phyloP scores from a whole-genome alignment of 129 eudicot species.

The Deinandra increscens region DNA sequence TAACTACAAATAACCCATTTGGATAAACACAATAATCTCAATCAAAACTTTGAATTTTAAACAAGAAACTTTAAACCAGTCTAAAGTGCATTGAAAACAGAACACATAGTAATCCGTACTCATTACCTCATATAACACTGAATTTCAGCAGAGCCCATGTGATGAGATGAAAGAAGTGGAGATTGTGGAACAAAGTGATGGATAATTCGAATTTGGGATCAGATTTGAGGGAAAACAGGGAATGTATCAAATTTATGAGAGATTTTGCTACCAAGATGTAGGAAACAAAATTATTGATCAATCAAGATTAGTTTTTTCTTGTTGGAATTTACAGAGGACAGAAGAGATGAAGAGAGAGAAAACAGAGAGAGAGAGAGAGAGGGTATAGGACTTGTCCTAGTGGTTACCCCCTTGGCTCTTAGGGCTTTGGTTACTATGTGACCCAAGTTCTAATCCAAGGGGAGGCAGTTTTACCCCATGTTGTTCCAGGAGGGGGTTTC shows the following conservation, averaged over 20 bases:
- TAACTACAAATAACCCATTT: slow-evolving; percentile 5
- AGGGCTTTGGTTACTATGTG: too few species aligned
- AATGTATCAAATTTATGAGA: slow-evolving; percentile 22
- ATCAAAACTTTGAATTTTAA: not conserved
- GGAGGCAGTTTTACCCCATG: too few species aligned
- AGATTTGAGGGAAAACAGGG: slow-evolving; percentile 20
- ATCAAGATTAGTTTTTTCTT: slow-evolving; percentile 23
- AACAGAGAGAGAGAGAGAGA: slow-evolving; percentile 36
- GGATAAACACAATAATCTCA: slow-evolving; percentile 10
- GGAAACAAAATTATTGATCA: slow-evolving; percentile 20
- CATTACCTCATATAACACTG: slow-evolving; percentile 29
- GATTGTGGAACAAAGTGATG: too few species aligned
- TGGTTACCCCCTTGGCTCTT: too few species aligned
- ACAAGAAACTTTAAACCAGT: too few species aligned
- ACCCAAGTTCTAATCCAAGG: too few species aligned
- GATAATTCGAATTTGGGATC: slow-evolving; percentile 7
- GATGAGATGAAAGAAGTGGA: not conserved
- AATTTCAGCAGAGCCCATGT: slow-evolving; percentile 11
- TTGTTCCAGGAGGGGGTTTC: too few species aligned
- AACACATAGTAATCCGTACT: not conserved
- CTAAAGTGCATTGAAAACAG: slow-evolving; percentile 19
- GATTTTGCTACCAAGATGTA: slow-evolving; percentile 8
- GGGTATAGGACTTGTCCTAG: too few species aligned
- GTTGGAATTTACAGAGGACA: slow-evolving; percentile 34
- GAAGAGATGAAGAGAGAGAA: slow-evolving; percentile 22